Base-by-base conservation (phyloP, 768 basidiomycete species). In the Leccinum broughii region DNA sequence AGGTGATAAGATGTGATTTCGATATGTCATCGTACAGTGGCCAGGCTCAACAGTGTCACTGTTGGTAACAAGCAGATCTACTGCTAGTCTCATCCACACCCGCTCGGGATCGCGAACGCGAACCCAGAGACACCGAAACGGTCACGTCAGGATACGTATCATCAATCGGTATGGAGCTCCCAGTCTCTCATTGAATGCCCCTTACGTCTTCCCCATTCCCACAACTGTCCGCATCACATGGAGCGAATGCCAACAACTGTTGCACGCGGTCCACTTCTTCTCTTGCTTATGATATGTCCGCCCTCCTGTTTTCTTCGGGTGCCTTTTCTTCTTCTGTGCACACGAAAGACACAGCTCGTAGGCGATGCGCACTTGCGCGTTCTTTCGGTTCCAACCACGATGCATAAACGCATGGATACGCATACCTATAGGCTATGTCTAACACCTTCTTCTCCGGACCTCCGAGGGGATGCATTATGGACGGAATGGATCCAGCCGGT, bases 401-500 rank as follows among this genome's bases (percentile, higher is more conserved):
- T 54, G 48, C 50, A 55, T 55, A 20, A 26, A 64, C 55, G 55
- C 62, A 63, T 56, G 58, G 54, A 20, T 9, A 24, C 17, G 4
- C 41, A 32, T 20, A 20, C 22, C 59, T 60, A 46, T 20, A 20
- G n/a, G 44, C 44, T 46, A 46, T 46, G 44, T 61, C 59, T 60
- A 59, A 49, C 3, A 11, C 50, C 44, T 52, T 62, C 54, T 61
- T 53, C 56, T 58, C 58, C 66, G 68, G 37, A 60, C 34, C 8
- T 69, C 68, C 68, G 68, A 69, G 68, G 68, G 48, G 49, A 59
- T 46, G 44, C n/a, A 46, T 46, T 46, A 20, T 46, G 58, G 59
- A 51, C n/a, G 6, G 37, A 50, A 51, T n/a, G 49, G 49, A 22
- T 15, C 49, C 20, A 22, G 24, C 20, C 7, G 49, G 26, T 15